Base-by-base conservation (phyloP, 2,329 filamentous ascomycete species). In the Sporothrix pseudoabietina region DNA sequence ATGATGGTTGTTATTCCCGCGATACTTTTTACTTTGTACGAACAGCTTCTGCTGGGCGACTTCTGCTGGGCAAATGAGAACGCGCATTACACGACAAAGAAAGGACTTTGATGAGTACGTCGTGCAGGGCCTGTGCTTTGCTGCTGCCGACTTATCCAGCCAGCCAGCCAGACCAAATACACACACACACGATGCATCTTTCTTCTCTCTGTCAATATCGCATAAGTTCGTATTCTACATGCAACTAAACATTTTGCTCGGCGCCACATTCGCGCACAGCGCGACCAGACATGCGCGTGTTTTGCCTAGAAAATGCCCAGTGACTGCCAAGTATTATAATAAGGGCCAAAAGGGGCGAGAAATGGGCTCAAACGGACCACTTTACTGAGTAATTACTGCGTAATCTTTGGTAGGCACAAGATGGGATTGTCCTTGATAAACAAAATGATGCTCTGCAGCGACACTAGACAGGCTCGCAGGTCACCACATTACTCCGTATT, bases 221-320 rank as follows among this genome's bases (percentile, higher is more conserved):
- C 35, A 35, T 35, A 35, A 35, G 5, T 35, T 35, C 35, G 8
- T 35, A 35, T 35, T 8, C 35, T 35, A 35, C 52, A 10, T 54
- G 52, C 19, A 54, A 54, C 8, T 54, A 54, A 54, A 22, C 12
- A 44, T 44, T 9, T 44, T 12, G 41, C 41, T 12, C 12, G 41
- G 3, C 19, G 49, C 52, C 52, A 54, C 16, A 54, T 54, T 54
- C 55, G 10, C 26, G 6, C 55, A 19, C 26, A 59, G 55, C 5
- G 30, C 35, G 30, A 14, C 55, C 55, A 59, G 55, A 19, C 30
- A n/a, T 10, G 55, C 30, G 19, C 14, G 30, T n/a, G 35, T 26
- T 39, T n/a, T 16, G 35, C 59, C 59, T n/a, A 65, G 59, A 16
- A 39, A 65, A 44, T 65, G 59, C 59, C 59, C 59, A 65, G 35